These are phyloP conservation scores for Podospora tetraspora DNA, from an alignment of 495 filamentous ascomycete species.

Conservation along the genomic window DNA sequence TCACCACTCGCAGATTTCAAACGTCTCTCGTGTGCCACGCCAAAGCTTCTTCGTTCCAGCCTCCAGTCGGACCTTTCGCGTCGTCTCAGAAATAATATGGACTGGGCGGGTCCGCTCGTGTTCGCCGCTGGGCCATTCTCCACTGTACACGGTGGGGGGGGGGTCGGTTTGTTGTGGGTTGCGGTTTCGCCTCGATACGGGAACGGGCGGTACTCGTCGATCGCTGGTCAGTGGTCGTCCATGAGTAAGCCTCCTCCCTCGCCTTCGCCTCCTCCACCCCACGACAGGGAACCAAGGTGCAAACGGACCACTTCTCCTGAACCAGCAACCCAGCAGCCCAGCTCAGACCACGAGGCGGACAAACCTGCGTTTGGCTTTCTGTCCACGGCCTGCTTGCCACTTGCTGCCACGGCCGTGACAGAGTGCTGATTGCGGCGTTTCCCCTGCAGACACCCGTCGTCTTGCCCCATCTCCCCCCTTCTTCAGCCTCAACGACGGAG, in stretches of 20 bases:
- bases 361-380: background rate
- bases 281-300: background rate
- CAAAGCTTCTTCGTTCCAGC: background rate
- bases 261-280: no score
- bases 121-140: background rate
- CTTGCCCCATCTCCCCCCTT: background rate
- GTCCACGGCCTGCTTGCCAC: background rate
- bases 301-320: background rate
- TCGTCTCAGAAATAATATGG: no score
- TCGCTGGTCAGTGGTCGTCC: background rate
- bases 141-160: no score
- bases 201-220: background rate
- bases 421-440: background rate
- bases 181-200: background rate
- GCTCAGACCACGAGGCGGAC: background rate
- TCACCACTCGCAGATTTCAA: background rate
- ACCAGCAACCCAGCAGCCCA: background rate
- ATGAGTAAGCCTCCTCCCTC: background rate
- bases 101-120: background rate
- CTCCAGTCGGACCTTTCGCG: background rate
- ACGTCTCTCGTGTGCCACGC: background rate
- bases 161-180: background rate
- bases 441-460: background rate
- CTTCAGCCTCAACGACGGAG: background rate
- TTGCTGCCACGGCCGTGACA: no score